Base-by-base conservation (phyloP, 1,284 basidiomycete genomes). In the Afroboletus lepidellus region DNA sequence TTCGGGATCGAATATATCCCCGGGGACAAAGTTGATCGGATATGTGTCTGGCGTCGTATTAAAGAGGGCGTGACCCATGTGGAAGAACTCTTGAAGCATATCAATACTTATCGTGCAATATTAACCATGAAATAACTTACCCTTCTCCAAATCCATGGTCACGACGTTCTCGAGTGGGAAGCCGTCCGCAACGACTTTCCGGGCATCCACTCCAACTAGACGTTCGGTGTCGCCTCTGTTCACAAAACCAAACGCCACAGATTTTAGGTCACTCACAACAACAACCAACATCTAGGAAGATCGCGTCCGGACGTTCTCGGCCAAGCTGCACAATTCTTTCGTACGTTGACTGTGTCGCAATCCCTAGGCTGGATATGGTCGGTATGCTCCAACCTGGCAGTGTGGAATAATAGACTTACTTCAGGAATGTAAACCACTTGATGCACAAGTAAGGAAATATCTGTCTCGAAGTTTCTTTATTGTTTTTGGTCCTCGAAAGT, bases 11-110 rank as follows among this genome's bases (percentile, higher is more conserved):
- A 76, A 62, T 7, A 60, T 56, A 33, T 75, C 65, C 8, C 72
- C 74, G 1, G 58, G 30, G 20, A 76, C 41, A 48, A 76, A 72
- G 13, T 44, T 58, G 3, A 69, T 61, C 0, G 70, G 69, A 47
- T 69, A 73, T 5, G 63, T 60, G 25, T 57, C 53, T 12, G 61
- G 58, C 0, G 65, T 63, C 8, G 72, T 65, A 9, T 60, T 65
- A 59, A 72, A 76, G 16, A 76, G 66, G 25, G 63, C 60, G 33
- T 75, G 70, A 1, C 71, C 69, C 39, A 72, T 23, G 3, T 67
- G 56, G 50, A 57, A 60, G 43, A 72, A 72, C n/a, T 54, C 69
- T 72, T n/a, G 3, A 34, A 27, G 20, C 8, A 27, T 5, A 24
- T 53, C 13, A 34, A 20, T 20, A 1, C 25, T 5, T 5, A 6